These are phyloP conservation scores for Chytriomyces sp. DNA, from an alignment of 192 early-diverging fungal genomes.

Conservation along the genomic window DNA sequence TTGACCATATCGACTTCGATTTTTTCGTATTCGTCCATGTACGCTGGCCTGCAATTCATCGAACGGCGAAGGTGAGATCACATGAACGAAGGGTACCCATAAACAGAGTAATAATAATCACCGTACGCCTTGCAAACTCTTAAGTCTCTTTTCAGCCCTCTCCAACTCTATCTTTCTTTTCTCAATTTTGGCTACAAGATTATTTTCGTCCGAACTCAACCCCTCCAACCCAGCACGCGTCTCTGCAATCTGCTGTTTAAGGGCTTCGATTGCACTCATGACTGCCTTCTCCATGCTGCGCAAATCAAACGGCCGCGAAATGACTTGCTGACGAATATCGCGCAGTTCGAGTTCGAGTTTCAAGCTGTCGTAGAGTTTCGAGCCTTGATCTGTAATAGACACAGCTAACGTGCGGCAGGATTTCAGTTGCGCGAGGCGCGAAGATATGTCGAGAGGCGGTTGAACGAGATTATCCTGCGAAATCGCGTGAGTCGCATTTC, in stretches of 20 bases:
- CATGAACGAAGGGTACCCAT: too few species aligned
- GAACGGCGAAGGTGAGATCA: background rate
- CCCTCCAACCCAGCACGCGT: slow-evolving; percentile 45
- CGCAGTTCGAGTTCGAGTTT: slow-evolving; percentile 49
- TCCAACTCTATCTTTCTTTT: slow-evolving; percentile 60
- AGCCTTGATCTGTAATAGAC: slow-evolving; percentile 56
- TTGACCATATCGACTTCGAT: slow-evolving; percentile 56
- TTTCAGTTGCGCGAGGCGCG: slow-evolving; percentile 49
- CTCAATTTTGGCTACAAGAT: slow-evolving; percentile 59
- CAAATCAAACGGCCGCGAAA: slow-evolving; percentile 60
- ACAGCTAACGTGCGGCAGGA: slow-evolving; percentile 50
- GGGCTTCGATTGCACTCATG: slow-evolving; percentile 41
- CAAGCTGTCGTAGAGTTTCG: slow-evolving; percentile 54
- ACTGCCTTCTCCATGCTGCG: slow-evolving; percentile 49
- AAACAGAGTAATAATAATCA: slow-evolving; percentile 5
- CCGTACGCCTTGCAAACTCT: slow-evolving; percentile 59
- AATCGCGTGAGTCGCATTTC: slow-evolving; percentile 1
- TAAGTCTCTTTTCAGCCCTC: slow-evolving; percentile 56
- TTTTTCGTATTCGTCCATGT: slow-evolving; percentile 66
- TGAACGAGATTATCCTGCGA: slow-evolving; percentile 28
- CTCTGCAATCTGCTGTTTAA: slow-evolving; percentile 37
- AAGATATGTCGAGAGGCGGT: slow-evolving; percentile 49
- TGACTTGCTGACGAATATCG: slow-evolving; percentile 48
- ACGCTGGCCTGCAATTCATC: slow-evolving; percentile 48
- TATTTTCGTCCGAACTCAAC: slow-evolving; percentile 53